phyloP scores from a whole-genome alignment of 371 early-diverging fungal genomes.

The Apophysomyces ossiformis region DNA sequence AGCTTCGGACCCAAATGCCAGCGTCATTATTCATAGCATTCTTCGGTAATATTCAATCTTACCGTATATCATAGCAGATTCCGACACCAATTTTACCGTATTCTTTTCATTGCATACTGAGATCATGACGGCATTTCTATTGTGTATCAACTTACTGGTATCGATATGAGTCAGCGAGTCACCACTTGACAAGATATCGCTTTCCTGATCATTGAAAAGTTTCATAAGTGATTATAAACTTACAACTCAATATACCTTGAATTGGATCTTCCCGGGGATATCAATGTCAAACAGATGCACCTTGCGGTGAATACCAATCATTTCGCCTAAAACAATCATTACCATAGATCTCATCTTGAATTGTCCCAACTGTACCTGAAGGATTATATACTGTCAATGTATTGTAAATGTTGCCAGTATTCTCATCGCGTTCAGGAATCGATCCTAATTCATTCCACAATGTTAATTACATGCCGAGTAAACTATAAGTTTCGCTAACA shows the following conservation, averaged over 20 bases:
- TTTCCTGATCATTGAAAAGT: constrained; percentile 59
- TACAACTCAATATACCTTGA: constrained; percentile 54
- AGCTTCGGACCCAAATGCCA: constrained; percentile 38
- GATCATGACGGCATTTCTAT: not conserved
- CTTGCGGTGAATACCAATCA: constrained; percentile 74
- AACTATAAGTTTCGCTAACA: not conserved
- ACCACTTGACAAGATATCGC: constrained; percentile 84
- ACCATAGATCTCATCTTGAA: too few relatives aligned
- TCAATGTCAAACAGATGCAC: constrained; percentile 97
- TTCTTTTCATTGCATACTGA: constrained; percentile 30
- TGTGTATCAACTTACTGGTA: constrained; percentile 59
- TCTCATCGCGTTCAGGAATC: constrained; percentile 81
- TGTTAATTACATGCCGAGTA: too few relatives aligned
- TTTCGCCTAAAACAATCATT: constrained; percentile 26
- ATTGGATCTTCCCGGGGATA: constrained; percentile 89
- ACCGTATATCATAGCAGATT: constrained; percentile 95
- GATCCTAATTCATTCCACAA: constrained; percentile 65
- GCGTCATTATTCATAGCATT: not conserved
- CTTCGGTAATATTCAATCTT: not conserved
- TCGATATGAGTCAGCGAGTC: constrained; percentile 73
- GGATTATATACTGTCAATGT: constrained; percentile 91
- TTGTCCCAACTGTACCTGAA: constrained; percentile 48
- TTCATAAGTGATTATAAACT: not conserved
- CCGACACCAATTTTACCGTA: constrained; percentile 91
- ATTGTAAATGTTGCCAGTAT: constrained; percentile 77